Evolutionary conservation across 1,139 yeast genomes (phyloP), one percentile per base, ranked within the genome.

Genomic region (Zygotorulaspora mrakii): DNA sequence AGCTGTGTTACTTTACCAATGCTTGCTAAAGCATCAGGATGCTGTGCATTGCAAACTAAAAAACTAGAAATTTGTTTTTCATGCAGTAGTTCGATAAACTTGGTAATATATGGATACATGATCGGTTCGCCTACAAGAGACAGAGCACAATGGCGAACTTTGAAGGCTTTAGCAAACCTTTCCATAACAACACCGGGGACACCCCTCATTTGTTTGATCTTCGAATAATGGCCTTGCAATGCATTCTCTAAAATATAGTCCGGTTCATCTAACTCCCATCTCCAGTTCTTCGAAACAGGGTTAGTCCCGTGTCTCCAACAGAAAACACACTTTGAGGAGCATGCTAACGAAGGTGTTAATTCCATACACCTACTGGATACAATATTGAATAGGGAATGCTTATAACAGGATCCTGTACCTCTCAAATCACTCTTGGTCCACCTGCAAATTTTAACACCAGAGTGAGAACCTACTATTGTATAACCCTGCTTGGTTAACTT

Each of bases 291-390:
- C 18, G 96, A 96, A 1, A 89, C 96, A 0, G 97, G 97, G 55
- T 88, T 89, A 3, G 96, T 88, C 35, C 96, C 96, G 59, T 89
- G 96, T 60, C 97, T 75, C 97, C 97, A 88, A 66, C 97, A 88
- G 59, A 88, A 88, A 2, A 88, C 96, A 71, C 97, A 88, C 62
- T 88, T 88, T 60, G 88, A 88, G 7, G 96, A 86, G 62, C 97
- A 88, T 4, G 96, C 91, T 44, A 88, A 69, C 1, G 95, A 82
- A 1, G 97, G 96, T 0, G 97, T 88, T 2, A 96, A 79, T 61
- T 88, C 97, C 96, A 88, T 88, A 66, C 97, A 89, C 47, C 89
- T 69, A 64, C 91, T 96, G 1, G 94, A 83, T 47, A 74, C 77
- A 53, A 88, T 88, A 18, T 96, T 96, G 61, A 89, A 88, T 56